Percentiles rank a stretch among this genome's conserved stretches.
phyloP scores from a whole-genome alignment of 1,284 basidiomycete genomes.

The Sanghuangporus weigelae region DNA sequence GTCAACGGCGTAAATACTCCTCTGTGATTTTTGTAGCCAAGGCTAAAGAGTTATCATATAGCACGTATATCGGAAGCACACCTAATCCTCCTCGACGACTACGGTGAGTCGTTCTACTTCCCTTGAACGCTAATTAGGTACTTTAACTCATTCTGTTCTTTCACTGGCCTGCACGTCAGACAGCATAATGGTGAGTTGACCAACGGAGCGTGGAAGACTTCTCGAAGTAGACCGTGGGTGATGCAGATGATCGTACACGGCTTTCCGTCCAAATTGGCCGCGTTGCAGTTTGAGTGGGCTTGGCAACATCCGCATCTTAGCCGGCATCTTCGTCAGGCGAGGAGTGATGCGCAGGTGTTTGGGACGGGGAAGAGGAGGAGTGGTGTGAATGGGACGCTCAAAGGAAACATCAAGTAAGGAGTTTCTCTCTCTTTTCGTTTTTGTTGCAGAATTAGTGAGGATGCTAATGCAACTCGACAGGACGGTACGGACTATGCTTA shows the following conservation, averaged over 20 bases:
- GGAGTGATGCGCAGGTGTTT: not conserved
- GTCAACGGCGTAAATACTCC: slow-evolving; percentile 49
- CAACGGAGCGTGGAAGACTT: slow-evolving; percentile 75
- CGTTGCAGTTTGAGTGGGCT: slow-evolving; percentile 89
- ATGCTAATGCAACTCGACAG: slow-evolving; percentile 23
- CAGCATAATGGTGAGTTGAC: slow-evolving; percentile 85
- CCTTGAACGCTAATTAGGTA: not conserved
- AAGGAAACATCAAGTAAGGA: slow-evolving; percentile 44
- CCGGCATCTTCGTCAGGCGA: not conserved
- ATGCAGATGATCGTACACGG: slow-evolving; percentile 89
- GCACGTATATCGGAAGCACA: slow-evolving; percentile 79
- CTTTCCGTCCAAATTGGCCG: slow-evolving; percentile 81
- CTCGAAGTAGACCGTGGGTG: slow-evolving; percentile 72
- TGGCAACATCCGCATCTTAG: slow-evolving; percentile 69
- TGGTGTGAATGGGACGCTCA: slow-evolving; percentile 24
- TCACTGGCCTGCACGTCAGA: slow-evolving; percentile 25
- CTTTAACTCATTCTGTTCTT: not conserved
- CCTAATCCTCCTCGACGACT: slow-evolving; percentile 75
- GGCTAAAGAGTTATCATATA: slow-evolving; percentile 22
- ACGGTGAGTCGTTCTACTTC: slow-evolving; percentile 33
- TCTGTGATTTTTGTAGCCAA: not conserved
- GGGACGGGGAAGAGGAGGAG: slow-evolving; percentile 21
- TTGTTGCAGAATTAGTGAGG: not conserved
- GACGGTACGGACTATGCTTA: slow-evolving; percentile 49
- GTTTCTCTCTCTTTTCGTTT: not conserved